Evolutionary conservation across 139 green algal species (phyloP), one percentile per base, ranked within the genome.

Genomic region (Ulvella scutata): DNA sequence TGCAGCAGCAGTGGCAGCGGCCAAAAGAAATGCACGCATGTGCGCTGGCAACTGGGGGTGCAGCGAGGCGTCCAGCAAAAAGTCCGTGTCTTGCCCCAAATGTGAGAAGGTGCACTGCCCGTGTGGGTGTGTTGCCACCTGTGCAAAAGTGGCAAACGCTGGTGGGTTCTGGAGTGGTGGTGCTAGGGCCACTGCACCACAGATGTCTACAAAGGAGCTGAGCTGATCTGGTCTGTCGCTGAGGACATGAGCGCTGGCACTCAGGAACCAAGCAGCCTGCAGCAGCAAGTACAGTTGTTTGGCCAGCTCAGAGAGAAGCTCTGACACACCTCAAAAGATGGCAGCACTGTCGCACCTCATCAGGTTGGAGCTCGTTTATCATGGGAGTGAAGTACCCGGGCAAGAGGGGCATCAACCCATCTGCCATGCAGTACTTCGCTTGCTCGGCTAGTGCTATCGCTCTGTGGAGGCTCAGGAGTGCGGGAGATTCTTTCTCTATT

Each of bases 181-280:
- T 29, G 51, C 51, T n/a, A 7, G n/a, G 51, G 51, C 51, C 6
- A 67, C 31, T 6, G 51, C 31, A n/a, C 33, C n/a, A 26, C 51
- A 31, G 51, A 67, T 36, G 13, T 10, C 51, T 6, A 67, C 51
- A 67, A 67, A 67, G 1, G 51, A 36, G n/a, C n/a, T n/a, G 6
- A 67, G 51, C 51, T 36, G 31, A n/a, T 67, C 51, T 6, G 51
- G 51, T 6, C 51, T n/a, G 51, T 67, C 51, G 51, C 51, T 29
- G 13, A 67, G 51, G 51, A n/a, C 33, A 26, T 67, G 51, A 6
- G 51, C 51, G 13, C 31, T n/a, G 9, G 51, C 10, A 26, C 51
- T 36, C n/a, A 67, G 51, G 51, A 67, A 67, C 51, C 51, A 67
- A n/a, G 51, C 51, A 9, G 51, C 51, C 51, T 67, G 51, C 51